A percentile compares a stretch with the other conserved stretches of the same genome.
Conservation (phyloP, 2,329 filamentous ascomycete species). For the Clonostachys rosea region DNA sequence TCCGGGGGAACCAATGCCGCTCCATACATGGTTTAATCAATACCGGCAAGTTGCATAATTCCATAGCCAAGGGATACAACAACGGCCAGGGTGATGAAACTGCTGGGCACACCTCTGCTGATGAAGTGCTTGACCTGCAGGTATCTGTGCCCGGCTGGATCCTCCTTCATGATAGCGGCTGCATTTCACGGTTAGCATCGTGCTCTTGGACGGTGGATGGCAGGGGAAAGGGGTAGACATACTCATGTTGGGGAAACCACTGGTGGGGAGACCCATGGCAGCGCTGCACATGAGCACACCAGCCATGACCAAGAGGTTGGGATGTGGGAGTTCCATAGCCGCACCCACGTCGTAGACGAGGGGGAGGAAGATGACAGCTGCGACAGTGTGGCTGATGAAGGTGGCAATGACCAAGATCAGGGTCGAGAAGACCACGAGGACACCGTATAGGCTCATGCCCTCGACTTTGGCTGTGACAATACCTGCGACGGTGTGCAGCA, state of each 20-base stretch:
- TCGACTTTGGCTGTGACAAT: slow-evolving; percentile 71
- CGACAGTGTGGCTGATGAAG: slow-evolving; percentile 96
- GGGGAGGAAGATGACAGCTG: slow-evolving; percentile 89
- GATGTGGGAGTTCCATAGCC: slow-evolving; percentile 83
- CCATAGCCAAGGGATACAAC: slow-evolving; percentile 88
- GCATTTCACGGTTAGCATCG: slow-evolving; percentile 9
- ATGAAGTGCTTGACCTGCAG: slow-evolving; percentile 92
- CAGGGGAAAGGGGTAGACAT: slow-evolving; percentile 37
- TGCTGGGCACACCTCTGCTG: slow-evolving; percentile 85
- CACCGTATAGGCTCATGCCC: slow-evolving; percentile 76
- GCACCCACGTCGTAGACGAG: slow-evolving; percentile 83
- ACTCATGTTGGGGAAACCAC: slow-evolving; percentile 99
- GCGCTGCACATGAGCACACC: slow-evolving; percentile 94
- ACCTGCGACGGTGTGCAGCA: slow-evolving; percentile 82
- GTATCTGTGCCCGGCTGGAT: slow-evolving; percentile 87
- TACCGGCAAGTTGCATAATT: slow-evolving; percentile 72
- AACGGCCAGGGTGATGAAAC: slow-evolving; percentile 74
- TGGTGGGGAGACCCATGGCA: slow-evolving; percentile 93
- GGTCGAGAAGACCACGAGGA: slow-evolving; percentile 78
- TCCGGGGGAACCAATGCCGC: not conserved
- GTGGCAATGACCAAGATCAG: slow-evolving; percentile 91
- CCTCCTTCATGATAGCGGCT: slow-evolving; percentile 99
- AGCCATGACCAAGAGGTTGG: slow-evolving; percentile 93
- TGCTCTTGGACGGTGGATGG: not conserved
- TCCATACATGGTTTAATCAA: slow-evolving; percentile 30